These are phyloP conservation scores for Eremochloa ophiuroides DNA, from an alignment of 176 grass and related monocot species.

Conservation along the genomic window DNA sequence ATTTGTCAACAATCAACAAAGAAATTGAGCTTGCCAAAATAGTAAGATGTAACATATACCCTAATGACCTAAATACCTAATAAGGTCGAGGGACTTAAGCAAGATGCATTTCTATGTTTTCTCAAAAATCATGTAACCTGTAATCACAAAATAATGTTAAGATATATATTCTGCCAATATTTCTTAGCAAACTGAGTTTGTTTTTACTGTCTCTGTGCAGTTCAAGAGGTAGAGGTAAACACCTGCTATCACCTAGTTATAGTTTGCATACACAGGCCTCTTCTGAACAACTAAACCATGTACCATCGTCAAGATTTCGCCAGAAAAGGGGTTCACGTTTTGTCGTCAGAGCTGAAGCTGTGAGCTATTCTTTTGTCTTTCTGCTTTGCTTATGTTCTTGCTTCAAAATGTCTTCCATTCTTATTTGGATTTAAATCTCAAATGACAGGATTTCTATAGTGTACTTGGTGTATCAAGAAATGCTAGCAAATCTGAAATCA, in stretches of 20 bases:
- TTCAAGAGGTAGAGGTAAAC: constrained; percentile 43
- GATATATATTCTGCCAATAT: not conserved
- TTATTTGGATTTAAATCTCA: constrained; percentile 30
- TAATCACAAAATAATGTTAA: not conserved
- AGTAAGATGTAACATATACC: not conserved
- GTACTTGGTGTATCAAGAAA: constrained; percentile 91
- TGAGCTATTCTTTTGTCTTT: constrained; percentile 42
- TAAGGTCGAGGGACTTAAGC: not conserved
- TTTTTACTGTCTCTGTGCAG: constrained; percentile 35
- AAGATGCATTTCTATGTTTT: not conserved
- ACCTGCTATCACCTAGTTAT: constrained; percentile 43
- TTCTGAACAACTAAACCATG: constrained; percentile 42
- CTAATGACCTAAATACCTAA: not conserved
- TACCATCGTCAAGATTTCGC: constrained; percentile 32
- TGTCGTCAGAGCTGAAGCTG: constrained; percentile 79
- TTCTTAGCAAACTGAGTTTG: not conserved
- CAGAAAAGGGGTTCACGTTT: constrained; percentile 59
- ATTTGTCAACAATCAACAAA: not conserved
- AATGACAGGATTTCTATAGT: constrained; percentile 90
- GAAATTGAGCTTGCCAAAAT: not conserved
- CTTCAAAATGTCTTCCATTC: constrained; percentile 1
- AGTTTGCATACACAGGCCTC: constrained; percentile 36
- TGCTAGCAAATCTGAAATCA: constrained; percentile 99
- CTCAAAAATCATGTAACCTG: not conserved
- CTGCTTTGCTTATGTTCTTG: not conserved